Evolutionary conservation across 306 rosid species (phyloP).

Genomic region (Echinosophora koreensis): DNA sequence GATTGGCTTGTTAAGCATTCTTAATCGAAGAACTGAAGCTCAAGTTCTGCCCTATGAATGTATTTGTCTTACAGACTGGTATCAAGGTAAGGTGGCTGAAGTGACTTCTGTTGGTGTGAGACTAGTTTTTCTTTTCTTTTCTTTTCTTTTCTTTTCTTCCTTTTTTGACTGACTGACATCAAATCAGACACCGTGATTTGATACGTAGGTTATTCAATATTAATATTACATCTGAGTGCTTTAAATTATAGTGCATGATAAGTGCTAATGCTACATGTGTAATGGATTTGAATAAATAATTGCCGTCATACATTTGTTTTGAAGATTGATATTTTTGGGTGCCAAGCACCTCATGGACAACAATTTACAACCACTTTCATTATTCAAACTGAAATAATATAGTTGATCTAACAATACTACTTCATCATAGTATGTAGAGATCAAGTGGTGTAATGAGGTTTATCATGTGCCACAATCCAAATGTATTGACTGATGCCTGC

Average conservation of each 20-base stretch:
- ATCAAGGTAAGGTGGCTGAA: slow-evolving; percentile 35
- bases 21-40: slow-evolving; percentile 63
- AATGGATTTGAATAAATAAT: slow-evolving; percentile 38
- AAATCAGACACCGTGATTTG: slow-evolving; percentile 32
- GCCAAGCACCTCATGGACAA: background rate
- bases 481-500: no score
- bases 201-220: slow-evolving; percentile 10
- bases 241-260: slow-evolving; percentile 29
- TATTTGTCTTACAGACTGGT: slow-evolving; percentile 38
- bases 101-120: slow-evolving; percentile 27
- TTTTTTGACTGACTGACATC: slow-evolving; percentile 34
- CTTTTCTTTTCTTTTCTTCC: background rate
- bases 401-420: background rate
- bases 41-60: slow-evolving; percentile 33
- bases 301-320: slow-evolving; percentile 6
- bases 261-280: slow-evolving; percentile 21
- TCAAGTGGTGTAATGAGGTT: no score
- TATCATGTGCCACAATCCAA: no score
- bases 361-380: background rate
- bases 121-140: slow-evolving; percentile 10
- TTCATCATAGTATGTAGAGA: no score
- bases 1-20: slow-evolving; percentile 68
- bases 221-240: background rate
- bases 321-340: slow-evolving; percentile 5
- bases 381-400: slow-evolving; percentile 1